phyloP scores from a whole-genome alignment of 2,329 filamentous ascomycete species.

The Fulvia fulva region DNA sequence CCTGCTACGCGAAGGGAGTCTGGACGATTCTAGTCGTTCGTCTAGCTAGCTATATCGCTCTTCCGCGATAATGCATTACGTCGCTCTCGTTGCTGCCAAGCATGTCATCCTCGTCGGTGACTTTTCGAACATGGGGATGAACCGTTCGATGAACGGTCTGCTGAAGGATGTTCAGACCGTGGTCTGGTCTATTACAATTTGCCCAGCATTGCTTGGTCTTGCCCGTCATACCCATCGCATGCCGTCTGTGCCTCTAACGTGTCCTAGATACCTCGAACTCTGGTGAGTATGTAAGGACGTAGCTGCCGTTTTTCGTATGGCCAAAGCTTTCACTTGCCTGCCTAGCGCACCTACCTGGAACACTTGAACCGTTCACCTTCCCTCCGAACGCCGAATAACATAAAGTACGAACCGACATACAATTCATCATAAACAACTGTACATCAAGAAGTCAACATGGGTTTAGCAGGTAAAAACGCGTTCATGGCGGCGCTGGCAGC shows the following conservation, averaged over 20 bases:
- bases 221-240: no score
- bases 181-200: no score
- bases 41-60: conserved; percentile 3
- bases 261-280: no score
- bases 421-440: no score
- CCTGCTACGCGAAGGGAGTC: conserved; percentile 25
- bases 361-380: neutral
- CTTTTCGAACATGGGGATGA: no score
- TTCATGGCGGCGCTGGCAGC: neutral
- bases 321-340: neutral
- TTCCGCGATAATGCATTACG: neutral
- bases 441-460: neutral
- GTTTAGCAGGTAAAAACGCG: neutral
- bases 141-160: no score
- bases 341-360: neutral
- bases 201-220: no score
- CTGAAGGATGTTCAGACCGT: no score
- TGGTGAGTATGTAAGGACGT: neutral
- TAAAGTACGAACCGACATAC: no score
- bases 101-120: neutral
- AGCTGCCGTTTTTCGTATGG: neutral
- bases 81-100: neutral
- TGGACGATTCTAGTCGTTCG: conserved; percentile 27
- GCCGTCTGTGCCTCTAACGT: no score
- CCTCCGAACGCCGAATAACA: neutral